phyloP scores from a whole-genome alignment of 163 green algal species.

The Scenedesmus sp. region DNA sequence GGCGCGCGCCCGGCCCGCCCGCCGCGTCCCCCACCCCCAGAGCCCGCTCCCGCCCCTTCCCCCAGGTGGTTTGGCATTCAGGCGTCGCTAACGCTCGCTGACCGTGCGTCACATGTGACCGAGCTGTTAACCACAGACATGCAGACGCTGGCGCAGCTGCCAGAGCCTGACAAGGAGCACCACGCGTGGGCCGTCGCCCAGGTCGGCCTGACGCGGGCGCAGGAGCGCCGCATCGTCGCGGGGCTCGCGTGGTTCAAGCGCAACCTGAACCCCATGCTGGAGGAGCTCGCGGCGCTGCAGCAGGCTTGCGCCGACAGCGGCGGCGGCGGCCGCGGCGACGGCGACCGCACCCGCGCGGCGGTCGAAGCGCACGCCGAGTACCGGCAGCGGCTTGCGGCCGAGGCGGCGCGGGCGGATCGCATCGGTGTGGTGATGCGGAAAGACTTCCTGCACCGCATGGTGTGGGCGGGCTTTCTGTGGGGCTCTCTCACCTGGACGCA shows the following conservation, averaged over 20 bases:
- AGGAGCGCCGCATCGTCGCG: background rate
- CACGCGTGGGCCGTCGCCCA: background rate
- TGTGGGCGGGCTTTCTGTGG: background rate
- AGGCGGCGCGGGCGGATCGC: background rate
- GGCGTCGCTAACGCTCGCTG: no score
- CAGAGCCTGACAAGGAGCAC: slow-evolving; percentile 1
- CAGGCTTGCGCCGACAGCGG: background rate
- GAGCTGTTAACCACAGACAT: no score
- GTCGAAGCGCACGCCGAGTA: slow-evolving; percentile 5
- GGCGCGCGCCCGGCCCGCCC: no score
- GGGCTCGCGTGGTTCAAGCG: background rate
- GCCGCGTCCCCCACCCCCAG: no score
- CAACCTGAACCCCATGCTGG: background rate
- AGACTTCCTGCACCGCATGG: slow-evolving; percentile 7
- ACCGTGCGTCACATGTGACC: no score
- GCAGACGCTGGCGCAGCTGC: slow-evolving; percentile 6
- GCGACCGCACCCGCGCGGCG: background rate
- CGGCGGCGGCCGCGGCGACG: background rate
- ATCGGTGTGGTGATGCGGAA: slow-evolving; percentile 3
- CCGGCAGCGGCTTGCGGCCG: background rate
- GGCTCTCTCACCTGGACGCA: slow-evolving; percentile 4
- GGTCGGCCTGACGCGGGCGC: background rate
- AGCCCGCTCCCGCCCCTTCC: no score
- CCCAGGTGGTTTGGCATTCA: no score
- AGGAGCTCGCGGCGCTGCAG: slow-evolving; percentile 8